Base-by-base conservation (phyloP, 768 basidiomycete genomes). In the Pulveroboletus frians region DNA sequence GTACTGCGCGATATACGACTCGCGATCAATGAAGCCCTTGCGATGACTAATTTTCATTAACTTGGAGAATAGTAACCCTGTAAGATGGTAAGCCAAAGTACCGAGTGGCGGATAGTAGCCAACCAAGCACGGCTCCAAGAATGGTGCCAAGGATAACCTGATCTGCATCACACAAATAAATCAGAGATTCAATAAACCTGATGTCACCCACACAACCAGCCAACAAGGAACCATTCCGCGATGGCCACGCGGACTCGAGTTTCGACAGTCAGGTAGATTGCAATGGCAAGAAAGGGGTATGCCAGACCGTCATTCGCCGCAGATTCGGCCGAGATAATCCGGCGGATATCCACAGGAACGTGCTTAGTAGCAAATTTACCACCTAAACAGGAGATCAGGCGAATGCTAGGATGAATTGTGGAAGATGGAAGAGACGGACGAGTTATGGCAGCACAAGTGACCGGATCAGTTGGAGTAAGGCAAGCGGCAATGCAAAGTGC, bases 231-330 rank as follows among this genome's bases (percentile, higher is more conserved):
- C 94, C 96, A 96, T 60, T 92, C 79, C 11, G 75, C 81, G 30
- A 96, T 70, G 5, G 92, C 91, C 9, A 74, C 74, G 0, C 73
- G 68, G 13, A 70, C 74, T 3, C 83, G 77, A 0, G 75, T 61
- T 54, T 95, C 90, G 5, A 92, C 56, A 9, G 84, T 84, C 39
- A 98, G 74, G 65, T 95, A 97, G 9, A 98, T 75, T 3, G 94
- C 81, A 45, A 98, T 76, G 23, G 81, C 79, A 47, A 97, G 73
- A 65, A 97, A 97, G 0, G 93, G 93, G 65, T 94, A 96, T 2
- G 94, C 92, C 13, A 97, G 76, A 2, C 96, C 96, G 57, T 98
- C 96, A 67, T 99, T 99, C 7, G 90, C 85, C 0, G 94, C 96
- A 5, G 88, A 89, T 68, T 98, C 95, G 0, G 90, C 91, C 0